A percentile compares a stretch with the other conserved stretches of the same genome.
Evolutionary conservation across 2,329 filamentous ascomycete genomes (phyloP).

Genomic region (Colletotrichum simmondsii): DNA sequence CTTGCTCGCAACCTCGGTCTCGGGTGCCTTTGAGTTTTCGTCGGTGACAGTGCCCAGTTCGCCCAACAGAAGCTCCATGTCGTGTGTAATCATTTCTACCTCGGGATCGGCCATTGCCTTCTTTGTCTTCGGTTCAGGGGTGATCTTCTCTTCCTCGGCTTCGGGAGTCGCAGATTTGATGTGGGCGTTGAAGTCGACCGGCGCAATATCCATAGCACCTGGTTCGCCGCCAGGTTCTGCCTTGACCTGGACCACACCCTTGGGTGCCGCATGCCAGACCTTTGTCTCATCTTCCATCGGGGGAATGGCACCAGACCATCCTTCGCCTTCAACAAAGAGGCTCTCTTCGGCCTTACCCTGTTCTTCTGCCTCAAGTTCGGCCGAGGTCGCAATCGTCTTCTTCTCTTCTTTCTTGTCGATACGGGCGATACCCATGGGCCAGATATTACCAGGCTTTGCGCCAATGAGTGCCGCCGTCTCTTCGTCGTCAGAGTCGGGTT

Average conservation of each 20-base stretch:
- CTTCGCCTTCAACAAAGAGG: constrained; percentile 54
- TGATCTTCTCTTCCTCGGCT: constrained; percentile 39
- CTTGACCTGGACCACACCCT: constrained; percentile 53
- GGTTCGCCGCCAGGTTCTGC: constrained; percentile 55
- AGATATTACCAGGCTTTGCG: constrained; percentile 39
- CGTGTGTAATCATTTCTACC: constrained; percentile 50
- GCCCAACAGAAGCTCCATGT: constrained; percentile 53
- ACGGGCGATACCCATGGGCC: constrained; percentile 68
- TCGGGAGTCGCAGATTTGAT: constrained; percentile 38
- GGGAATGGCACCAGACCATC: constrained; percentile 41
- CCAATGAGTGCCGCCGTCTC: constrained; percentile 37
- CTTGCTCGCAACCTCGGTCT: constrained; percentile 36
- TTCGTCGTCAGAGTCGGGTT: constrained; percentile 37
- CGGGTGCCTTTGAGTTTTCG: constrained; percentile 35
- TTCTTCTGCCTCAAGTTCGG: constrained; percentile 66
- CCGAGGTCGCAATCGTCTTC: constrained; percentile 66
- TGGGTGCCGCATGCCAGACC: constrained; percentile 56
- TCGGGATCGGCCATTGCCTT: constrained; percentile 48
- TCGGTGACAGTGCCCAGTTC: constrained; percentile 52
- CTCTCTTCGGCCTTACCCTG: constrained; percentile 58
- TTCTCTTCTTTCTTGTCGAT: constrained; percentile 64
- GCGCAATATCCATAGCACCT: constrained; percentile 47
- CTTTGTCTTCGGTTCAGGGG: constrained; percentile 40
- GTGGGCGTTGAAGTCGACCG: constrained; percentile 54
- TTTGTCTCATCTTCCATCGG: constrained; percentile 46